Percentiles rank a stretch among this genome's conserved stretches.
Conservation (phyloP, 208 protist species). For the Trypanosoma mega region DNA sequence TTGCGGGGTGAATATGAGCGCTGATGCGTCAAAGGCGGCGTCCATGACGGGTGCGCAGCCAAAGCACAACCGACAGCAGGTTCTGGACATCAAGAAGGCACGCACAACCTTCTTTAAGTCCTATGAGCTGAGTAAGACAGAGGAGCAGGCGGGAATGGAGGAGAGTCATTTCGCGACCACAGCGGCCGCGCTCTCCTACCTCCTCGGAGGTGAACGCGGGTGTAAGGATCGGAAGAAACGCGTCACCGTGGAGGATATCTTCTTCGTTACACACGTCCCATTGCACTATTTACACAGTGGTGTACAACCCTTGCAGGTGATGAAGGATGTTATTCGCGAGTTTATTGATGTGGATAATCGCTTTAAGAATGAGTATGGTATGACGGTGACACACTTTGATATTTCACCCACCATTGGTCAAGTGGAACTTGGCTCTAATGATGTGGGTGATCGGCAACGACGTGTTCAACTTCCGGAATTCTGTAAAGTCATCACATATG, state of each 20-base stretch:
- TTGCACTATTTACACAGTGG: constrained; percentile 82
- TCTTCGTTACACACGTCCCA: constrained; percentile 88
- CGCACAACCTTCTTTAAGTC: constrained; percentile 72
- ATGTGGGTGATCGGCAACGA: constrained; percentile 82
- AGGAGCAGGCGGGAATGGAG: constrained; percentile 42
- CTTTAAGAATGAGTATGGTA: constrained; percentile 82
- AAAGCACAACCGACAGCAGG: constrained; percentile 68
- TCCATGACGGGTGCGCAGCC: constrained; percentile 33
- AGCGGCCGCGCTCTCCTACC: constrained; percentile 73
- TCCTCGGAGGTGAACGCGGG: constrained; percentile 66
- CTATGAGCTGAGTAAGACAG: constrained; percentile 63
- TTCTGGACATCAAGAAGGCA: constrained; percentile 61
- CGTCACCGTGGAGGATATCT: constrained; percentile 90
- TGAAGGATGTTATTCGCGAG: constrained; percentile 81
- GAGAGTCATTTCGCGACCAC: constrained; percentile 79
- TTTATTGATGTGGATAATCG: constrained; percentile 90
- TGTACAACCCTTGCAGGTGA: constrained; percentile 61
- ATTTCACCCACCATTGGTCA: constrained; percentile 80
- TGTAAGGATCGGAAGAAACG: constrained; percentile 71
- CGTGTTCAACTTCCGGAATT: constrained; percentile 86
- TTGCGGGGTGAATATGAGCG: constrained; percentile 3
- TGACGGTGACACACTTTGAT: constrained; percentile 81
- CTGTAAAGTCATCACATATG: constrained; percentile 65
- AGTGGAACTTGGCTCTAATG: constrained; percentile 83
- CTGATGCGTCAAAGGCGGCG: constrained; percentile 14